Percentiles rank a stretch among this genome's conserved stretches.
Evolutionary conservation across 2,329 filamentous ascomycete genomes (phyloP).

Genomic region (Verticillium klebahnii): DNA sequence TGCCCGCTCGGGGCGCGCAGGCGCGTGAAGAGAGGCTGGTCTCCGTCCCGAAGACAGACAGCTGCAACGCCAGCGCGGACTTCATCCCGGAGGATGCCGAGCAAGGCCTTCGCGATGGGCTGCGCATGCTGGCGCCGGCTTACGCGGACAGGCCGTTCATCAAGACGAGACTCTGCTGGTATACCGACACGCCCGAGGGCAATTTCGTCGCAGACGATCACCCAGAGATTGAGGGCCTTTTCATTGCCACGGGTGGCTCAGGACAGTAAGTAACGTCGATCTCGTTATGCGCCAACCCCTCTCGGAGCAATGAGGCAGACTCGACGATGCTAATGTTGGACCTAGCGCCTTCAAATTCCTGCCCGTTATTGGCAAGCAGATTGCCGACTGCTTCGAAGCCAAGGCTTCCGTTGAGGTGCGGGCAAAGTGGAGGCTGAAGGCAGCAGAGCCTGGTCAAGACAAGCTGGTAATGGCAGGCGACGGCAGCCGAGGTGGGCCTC

Average conservation of each 20-base stretch:
- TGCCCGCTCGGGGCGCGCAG: conserved; percentile 39
- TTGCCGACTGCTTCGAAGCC: conserved; percentile 27
- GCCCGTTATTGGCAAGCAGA: conserved; percentile 18
- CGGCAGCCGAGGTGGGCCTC: conserved; percentile 23
- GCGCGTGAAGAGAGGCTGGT: conserved; percentile 17
- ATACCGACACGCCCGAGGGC: conserved; percentile 59
- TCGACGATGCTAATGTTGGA: background rate
- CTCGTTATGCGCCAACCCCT: background rate
- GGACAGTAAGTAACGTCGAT: conserved; percentile 26
- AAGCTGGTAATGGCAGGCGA: conserved; percentile 17
- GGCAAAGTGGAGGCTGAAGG: conserved; percentile 23
- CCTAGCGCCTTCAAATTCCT: conserved; percentile 21
- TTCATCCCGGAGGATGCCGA: conserved; percentile 47
- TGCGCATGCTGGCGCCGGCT: conserved; percentile 49
- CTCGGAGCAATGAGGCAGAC: background rate
- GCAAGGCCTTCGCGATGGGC: conserved; percentile 42
- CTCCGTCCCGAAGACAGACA: conserved; percentile 27
- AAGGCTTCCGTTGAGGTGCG: conserved; percentile 21
- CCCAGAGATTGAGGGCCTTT: conserved; percentile 38
- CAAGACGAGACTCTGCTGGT: conserved; percentile 55
- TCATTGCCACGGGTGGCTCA: conserved; percentile 41
- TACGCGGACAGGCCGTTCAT: conserved; percentile 47
- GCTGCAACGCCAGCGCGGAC: conserved; percentile 34
- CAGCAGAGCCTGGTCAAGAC: background rate
- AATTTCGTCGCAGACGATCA: conserved; percentile 57